Evolutionary conservation across 2,329 filamentous ascomycete genomes (phyloP).

Genomic region (Penicillium frequentans): DNA sequence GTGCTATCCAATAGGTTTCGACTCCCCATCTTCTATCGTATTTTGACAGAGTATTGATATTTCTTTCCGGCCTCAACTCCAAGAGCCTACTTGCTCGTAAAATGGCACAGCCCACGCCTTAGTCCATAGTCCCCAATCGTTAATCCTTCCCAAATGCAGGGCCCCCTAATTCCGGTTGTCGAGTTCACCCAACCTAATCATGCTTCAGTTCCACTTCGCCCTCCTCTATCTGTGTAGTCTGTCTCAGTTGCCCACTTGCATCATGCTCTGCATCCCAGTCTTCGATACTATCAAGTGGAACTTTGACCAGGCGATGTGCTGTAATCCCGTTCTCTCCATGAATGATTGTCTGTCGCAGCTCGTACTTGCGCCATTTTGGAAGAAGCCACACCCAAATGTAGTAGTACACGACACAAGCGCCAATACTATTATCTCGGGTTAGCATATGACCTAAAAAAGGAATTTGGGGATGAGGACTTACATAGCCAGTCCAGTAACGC

Average conservation of each 20-base stretch:
- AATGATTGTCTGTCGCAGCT: constrained; percentile 57
- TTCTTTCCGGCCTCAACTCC: too few species aligned
- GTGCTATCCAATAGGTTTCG: too few species aligned
- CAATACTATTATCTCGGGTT: constrained; percentile 42
- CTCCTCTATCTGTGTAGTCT: neutral
- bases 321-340: constrained; percentile 51
- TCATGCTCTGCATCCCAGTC: constrained; percentile 63
- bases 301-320: constrained; percentile 54
- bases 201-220: neutral
- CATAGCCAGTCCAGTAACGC: constrained; percentile 64
- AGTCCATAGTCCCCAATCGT: too few species aligned
- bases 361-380: constrained; percentile 55
- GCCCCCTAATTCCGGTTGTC: neutral
- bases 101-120: too few species aligned
- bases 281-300: constrained; percentile 52
- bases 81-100: too few species aligned
- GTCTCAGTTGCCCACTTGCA: constrained; percentile 32
- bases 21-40: too few species aligned
- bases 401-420: constrained; percentile 59
- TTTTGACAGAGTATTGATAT: too few species aligned
- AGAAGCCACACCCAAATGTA: constrained; percentile 58
- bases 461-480: constrained; percentile 41
- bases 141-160: too few species aligned
- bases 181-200: neutral
- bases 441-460: neutral